These are phyloP conservation scores for Monosporascus sp. DNA, from an alignment of 2,329 filamentous ascomycete genomes.

Conservation along the genomic window DNA sequence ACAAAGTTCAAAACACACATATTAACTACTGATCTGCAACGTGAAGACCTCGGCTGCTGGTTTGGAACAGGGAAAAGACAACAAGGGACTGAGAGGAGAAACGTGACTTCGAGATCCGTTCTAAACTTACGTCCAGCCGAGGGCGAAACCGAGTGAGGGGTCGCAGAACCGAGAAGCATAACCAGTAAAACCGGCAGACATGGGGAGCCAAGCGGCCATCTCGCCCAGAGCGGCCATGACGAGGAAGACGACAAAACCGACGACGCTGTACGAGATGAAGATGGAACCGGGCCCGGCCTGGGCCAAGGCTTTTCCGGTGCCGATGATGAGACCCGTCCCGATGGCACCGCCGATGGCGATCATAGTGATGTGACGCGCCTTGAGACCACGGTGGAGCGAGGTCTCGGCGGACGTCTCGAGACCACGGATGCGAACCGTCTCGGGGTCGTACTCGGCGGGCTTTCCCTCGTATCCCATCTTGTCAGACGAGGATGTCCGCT, in stretches of 20 bases:
- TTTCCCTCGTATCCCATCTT: slow-evolving; percentile 13
- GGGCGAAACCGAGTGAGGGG: slow-evolving; percentile 72
- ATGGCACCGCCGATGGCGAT: slow-evolving; percentile 71
- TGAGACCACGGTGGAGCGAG: slow-evolving; percentile 46
- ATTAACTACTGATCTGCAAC: background rate
- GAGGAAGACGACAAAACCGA: slow-evolving; percentile 69
- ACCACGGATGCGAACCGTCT: slow-evolving; percentile 35
- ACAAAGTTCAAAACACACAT: background rate
- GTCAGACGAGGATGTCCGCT: slow-evolving; percentile 27
- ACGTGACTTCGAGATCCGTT: no score
- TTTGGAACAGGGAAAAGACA: slow-evolving; percentile 10
- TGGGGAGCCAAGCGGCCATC: slow-evolving; percentile 78
- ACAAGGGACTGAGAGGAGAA: background rate
- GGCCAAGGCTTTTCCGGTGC: slow-evolving; percentile 52
- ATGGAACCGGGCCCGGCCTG: slow-evolving; percentile 59
- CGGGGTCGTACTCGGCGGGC: slow-evolving; percentile 17
- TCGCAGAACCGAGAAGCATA: slow-evolving; percentile 77
- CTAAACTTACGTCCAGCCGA: slow-evolving; percentile 62
- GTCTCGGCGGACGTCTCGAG: slow-evolving; percentile 45
- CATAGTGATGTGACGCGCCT: slow-evolving; percentile 52
- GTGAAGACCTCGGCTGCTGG: background rate
- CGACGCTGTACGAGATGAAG: slow-evolving; percentile 64
- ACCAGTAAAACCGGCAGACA: slow-evolving; percentile 74
- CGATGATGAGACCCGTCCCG: slow-evolving; percentile 69
- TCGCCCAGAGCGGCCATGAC: slow-evolving; percentile 80